phyloP scores from a whole-genome alignment of 2,329 filamentous ascomycete species.

The Claviceps purpurea region DNA sequence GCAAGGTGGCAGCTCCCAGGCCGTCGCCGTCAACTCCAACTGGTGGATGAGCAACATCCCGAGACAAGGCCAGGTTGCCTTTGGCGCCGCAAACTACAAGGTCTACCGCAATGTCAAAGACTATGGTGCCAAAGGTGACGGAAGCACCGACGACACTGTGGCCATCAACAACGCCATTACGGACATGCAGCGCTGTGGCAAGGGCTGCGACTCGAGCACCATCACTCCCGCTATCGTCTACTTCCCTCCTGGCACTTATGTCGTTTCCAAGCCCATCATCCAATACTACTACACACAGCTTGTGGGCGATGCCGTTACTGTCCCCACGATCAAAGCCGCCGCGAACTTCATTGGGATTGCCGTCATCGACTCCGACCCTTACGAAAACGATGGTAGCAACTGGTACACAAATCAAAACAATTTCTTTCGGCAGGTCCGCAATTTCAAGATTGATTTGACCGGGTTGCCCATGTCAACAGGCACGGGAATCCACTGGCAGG shows the following conservation, averaged over 20 bases:
- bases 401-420: constrained; percentile 75
- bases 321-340: constrained; percentile 64
- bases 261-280: constrained; percentile 65
- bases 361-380: constrained; percentile 80
- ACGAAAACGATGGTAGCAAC: constrained; percentile 53
- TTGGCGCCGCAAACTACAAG: constrained; percentile 42
- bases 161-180: constrained; percentile 79
- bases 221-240: constrained; percentile 78
- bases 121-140: constrained; percentile 58
- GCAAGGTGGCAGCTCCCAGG: constrained; percentile 7
- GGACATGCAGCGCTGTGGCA: constrained; percentile 65
- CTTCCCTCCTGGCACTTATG: constrained; percentile 79
- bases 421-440: constrained; percentile 73
- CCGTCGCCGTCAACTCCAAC: constrained; percentile 22
- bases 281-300: constrained; percentile 92
- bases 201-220: constrained; percentile 72
- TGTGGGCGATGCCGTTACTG: constrained; percentile 60
- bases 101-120: constrained; percentile 67
- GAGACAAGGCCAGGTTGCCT: constrained; percentile 56
- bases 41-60: constrained; percentile 64
- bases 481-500: constrained; percentile 73
- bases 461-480: constrained; percentile 46
- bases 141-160: constrained; percentile 64
- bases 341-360: constrained; percentile 70
- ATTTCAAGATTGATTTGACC: constrained; percentile 67